phyloP scores from a whole-genome alignment of 805 yeast species.

The Candida jianshihensis region DNA sequence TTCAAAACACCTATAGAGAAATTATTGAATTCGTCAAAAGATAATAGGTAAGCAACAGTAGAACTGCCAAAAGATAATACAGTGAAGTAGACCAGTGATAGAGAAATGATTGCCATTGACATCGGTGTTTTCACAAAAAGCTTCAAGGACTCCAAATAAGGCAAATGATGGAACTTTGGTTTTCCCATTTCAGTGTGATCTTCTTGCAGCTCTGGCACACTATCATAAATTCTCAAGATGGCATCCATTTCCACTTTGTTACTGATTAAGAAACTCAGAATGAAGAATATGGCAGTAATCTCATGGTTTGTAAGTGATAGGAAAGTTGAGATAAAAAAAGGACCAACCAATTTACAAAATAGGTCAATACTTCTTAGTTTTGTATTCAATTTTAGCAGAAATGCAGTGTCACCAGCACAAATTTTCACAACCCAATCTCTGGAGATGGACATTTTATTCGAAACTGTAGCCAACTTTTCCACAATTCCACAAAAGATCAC shows the following conservation, averaged over 20 bases:
- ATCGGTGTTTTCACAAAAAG: slow-evolving; percentile 22
- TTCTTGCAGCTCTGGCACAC: slow-evolving; percentile 22
- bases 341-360: slow-evolving; percentile 31
- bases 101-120: slow-evolving; percentile 25
- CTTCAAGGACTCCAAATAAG: slow-evolving; percentile 8
- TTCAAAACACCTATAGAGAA: slow-evolving; percentile 27
- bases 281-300: slow-evolving; percentile 22
- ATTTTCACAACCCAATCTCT: slow-evolving; percentile 36
- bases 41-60: slow-evolving; percentile 29
- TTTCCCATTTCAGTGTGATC: background rate
- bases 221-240: slow-evolving; percentile 26
- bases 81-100: slow-evolving; percentile 27
- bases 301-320: slow-evolving; percentile 18
- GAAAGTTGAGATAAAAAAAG: slow-evolving; percentile 28
- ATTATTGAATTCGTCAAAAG: slow-evolving; percentile 23
- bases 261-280: slow-evolving; percentile 24
- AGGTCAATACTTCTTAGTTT: slow-evolving; percentile 32
- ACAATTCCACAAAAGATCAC: slow-evolving; percentile 26
- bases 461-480: slow-evolving; percentile 27
- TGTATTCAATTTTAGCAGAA: slow-evolving; percentile 25
- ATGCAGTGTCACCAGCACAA: slow-evolving; percentile 19
- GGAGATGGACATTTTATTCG: slow-evolving; percentile 31
- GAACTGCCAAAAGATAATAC: slow-evolving; percentile 33
- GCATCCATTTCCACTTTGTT: slow-evolving; percentile 27
- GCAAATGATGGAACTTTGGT: slow-evolving; percentile 1